Base-by-base conservation (phyloP, 345 rosid species). In the Abelmoschus esculentus region DNA sequence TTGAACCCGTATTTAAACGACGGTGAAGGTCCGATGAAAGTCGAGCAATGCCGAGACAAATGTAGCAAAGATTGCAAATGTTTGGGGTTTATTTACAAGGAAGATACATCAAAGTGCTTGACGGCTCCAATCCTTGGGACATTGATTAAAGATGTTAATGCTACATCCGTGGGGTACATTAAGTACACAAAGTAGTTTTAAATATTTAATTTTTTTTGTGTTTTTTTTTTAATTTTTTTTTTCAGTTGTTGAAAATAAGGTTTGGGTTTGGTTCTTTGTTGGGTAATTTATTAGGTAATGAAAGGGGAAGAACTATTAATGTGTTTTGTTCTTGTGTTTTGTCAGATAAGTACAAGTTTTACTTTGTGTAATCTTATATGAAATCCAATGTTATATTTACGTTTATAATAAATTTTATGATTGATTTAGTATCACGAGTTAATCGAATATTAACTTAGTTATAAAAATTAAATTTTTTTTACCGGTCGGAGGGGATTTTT, bases 11-110 rank as follows among this genome's bases (percentile, higher is more conserved):
- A 46, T 22, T 59, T 67, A 47, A 53, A 56, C 3, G 56, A 61
- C 7, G 80, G 82, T 28, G 70, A 73, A 26, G 76, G 75, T 17
- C 58, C 75, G 1, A 64, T 54, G 76, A 77, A 70, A 64, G 73
- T 68, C 28, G 62, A 53, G 13, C 19, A 73, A 6, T 81, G 86
- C 73, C 73, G 72, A 28, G 60, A 54, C 1, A 79, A 67, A 75
- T 84, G 90, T 18, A 56, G 34, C 19, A 60, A 52, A 61, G 81
- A 81, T 22, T 73, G 81, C 69, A 77, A 80, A 73, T 80, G 79
- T 57, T 42, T 70, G 72, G 84, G 81, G 1, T 81, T 66, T 11
- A 61, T 78, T 66, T 75, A 70, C 38, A 66, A 72, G 56, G 73
- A 65, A 56, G 66, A 59, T 6, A 67, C 49, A 1, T 73, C 57